Percentiles rank a stretch among this genome's conserved stretches.
phyloP scores from a whole-genome alignment of 2,329 filamentous ascomycete species.

The Cytospora paraplurivora region DNA sequence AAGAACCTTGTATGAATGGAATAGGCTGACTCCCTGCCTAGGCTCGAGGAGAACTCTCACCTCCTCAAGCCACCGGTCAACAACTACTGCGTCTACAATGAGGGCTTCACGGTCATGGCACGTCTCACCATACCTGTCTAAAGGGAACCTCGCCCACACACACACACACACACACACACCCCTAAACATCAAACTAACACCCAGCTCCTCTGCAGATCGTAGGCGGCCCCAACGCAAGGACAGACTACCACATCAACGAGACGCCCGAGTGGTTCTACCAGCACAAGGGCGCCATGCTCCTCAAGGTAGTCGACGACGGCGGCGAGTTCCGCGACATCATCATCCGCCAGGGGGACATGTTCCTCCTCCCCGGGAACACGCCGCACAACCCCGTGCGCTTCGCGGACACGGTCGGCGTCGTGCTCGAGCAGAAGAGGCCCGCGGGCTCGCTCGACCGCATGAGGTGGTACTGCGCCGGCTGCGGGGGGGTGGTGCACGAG shows the following conservation, averaged over 20 bases:
- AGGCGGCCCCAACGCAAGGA: constrained; percentile 91
- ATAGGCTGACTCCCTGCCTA: constrained; percentile 15
- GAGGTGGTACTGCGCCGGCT: constrained; percentile 85
- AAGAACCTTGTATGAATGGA: constrained; percentile 20
- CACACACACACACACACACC: constrained; percentile 15
- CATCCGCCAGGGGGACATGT: constrained; percentile 92
- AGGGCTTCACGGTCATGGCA: constrained; percentile 80
- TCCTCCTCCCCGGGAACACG: constrained; percentile 89
- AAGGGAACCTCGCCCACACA: too few relatives aligned
- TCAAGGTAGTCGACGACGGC: constrained; percentile 85
- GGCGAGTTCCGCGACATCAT: constrained; percentile 77
- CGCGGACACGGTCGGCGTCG: constrained; percentile 88
- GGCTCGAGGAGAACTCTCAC: constrained; percentile 89
- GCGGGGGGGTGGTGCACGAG: constrained; percentile 77
- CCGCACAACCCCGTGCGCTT: constrained; percentile 96
- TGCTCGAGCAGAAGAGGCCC: constrained; percentile 83
- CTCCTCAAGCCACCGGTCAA: constrained; percentile 92
- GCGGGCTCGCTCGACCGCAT: constrained; percentile 71
- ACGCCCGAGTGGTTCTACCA: constrained; percentile 99
- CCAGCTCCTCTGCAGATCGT: constrained; percentile 70
- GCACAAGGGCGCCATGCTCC: constrained; percentile 87
- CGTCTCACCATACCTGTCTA: neutral
- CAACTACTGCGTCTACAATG: constrained; percentile 95
- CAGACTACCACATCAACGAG: constrained; percentile 97
- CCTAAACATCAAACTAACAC: constrained; percentile 14